Evolutionary conservation across 345 rosid species (phyloP), one percentile per base, ranked within the genome.

Genomic region (Hibiscus tridactylites): DNA sequence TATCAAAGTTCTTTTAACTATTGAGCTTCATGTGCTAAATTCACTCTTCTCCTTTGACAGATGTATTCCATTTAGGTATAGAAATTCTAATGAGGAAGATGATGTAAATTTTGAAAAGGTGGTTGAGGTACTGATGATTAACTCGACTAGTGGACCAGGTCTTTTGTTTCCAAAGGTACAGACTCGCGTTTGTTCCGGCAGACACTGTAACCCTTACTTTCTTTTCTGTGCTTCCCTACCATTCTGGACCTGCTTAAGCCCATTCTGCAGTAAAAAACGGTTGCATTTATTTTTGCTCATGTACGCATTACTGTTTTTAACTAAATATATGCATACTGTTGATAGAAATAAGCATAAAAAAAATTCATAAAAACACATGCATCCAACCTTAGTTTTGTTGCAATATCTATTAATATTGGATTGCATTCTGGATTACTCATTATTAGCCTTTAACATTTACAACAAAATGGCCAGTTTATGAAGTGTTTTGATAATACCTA

Each of bases 101-200:
- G 65, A 42, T 73, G 80, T 24, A 61, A 56, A 57, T 49, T 73
- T 75, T 67, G 71, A 64, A 31, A 83, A 74, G 63, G 74, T 68
- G 54, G 80, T 83, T 64, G 80, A 80, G 77, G 83, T 82, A 28
- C 70, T 83, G 9, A 82, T 82, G 85, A 83, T 86, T 68, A 82
- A 68, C 74, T 79, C 89, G 21, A 75, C 82, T 61, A 77, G 86
- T 15, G 87, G 86, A 65, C 86, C 87, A 5, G 90, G 87, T 72
- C 86, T 86, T 62, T 73, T 83, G 74, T 86, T 86, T 71, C 90
- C 84, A 10, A 82, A 83, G 86, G 89, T 80, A 76, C 76, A 53
- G 4, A 61, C 2, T 61, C 42, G 8, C 65, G 3, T 17, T 8
- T 61, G 13, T 21, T 42, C 61, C 9, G 16, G 10, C 28, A 57